Percentiles rank a stretch among this genome's conserved stretches.
These are phyloP conservation scores for Helicostylum pulchrum DNA, from an alignment of 192 early-diverging fungal species.

Conservation along the genomic window DNA sequence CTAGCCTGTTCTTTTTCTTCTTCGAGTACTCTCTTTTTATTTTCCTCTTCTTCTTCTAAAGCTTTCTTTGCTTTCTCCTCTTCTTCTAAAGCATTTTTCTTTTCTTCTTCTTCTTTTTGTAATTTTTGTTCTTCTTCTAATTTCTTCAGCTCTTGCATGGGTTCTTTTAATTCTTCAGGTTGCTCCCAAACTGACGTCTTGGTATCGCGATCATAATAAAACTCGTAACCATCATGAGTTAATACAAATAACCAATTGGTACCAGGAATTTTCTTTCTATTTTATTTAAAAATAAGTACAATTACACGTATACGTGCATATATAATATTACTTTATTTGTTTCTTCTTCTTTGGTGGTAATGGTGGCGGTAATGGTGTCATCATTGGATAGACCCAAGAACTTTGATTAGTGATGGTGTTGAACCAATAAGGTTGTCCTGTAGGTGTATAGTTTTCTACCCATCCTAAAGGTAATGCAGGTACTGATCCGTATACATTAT, in stretches of 20 bases:
- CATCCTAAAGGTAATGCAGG: conserved; percentile 50
- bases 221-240: conserved; percentile 68
- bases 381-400: conserved; percentile 59
- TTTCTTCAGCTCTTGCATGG: conserved; percentile 26
- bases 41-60: conserved; percentile 21
- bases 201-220: conserved; percentile 72
- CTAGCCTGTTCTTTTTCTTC: conserved; percentile 28
- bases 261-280: conserved; percentile 60
- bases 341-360: conserved; percentile 3
- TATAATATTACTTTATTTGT: conserved; percentile 25
- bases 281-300: conserved; percentile 5
- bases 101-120: conserved; percentile 3
- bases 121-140: conserved; percentile 38
- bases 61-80: conserved; percentile 2
- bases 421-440: conserved; percentile 70
- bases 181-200: conserved; percentile 66
- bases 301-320: background rate
- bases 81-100: conserved; percentile 3
- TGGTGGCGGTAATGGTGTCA: background rate
- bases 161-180: conserved; percentile 33
- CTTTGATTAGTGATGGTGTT: conserved; percentile 66
- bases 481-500: background rate
- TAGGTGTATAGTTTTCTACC: conserved; percentile 59
- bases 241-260: conserved; percentile 72
- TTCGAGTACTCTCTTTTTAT: conserved; percentile 3